These are phyloP conservation scores for Coemansia sp. DNA, from an alignment of 192 early-diverging fungal genomes.

Conservation along the genomic window DNA sequence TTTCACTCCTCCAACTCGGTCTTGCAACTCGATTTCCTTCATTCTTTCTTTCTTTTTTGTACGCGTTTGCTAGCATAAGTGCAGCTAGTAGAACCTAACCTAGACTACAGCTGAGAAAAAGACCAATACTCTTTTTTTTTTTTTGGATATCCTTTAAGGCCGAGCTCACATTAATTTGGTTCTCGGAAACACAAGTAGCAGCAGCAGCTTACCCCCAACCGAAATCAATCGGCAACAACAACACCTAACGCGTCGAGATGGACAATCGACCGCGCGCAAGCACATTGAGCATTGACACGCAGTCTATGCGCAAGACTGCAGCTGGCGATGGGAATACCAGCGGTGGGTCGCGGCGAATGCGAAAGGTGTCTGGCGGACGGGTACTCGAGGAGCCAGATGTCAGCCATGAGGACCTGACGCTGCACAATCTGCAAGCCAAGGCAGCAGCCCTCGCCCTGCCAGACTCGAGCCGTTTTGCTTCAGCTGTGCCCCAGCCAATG, in stretches of 20 bases:
- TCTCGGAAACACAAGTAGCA: constrained; percentile 2
- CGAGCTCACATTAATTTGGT: not conserved
- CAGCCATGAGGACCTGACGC: constrained; percentile 6
- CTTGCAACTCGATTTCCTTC: not conserved
- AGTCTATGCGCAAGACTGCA: constrained; percentile 10
- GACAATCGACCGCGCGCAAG: constrained; percentile 39
- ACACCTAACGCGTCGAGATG: not conserved
- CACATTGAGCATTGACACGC: constrained; percentile 44
- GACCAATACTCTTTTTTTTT: not conserved
- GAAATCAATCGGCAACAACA: constrained; percentile 5
- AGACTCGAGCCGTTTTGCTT: not conserved
- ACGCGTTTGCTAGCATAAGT: not conserved
- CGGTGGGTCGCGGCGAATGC: constrained; percentile 21
- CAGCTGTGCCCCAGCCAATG: constrained; percentile 12
- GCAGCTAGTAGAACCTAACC: not conserved
- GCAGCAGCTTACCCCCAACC: constrained; percentile 1
- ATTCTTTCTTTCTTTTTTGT: constrained; percentile 8
- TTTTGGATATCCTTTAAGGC: not conserved
- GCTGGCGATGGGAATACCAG: not conserved
- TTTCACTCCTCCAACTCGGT: constrained; percentile 7
- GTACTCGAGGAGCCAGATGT: constrained; percentile 25
- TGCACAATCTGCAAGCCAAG: constrained; percentile 23
- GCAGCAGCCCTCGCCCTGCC: constrained; percentile 22
- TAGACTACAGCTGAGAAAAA: not conserved
- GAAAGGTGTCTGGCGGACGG: constrained; percentile 30